phyloP scores from a whole-genome alignment of 306 rosid species.

The Vachellia pachyceras region DNA sequence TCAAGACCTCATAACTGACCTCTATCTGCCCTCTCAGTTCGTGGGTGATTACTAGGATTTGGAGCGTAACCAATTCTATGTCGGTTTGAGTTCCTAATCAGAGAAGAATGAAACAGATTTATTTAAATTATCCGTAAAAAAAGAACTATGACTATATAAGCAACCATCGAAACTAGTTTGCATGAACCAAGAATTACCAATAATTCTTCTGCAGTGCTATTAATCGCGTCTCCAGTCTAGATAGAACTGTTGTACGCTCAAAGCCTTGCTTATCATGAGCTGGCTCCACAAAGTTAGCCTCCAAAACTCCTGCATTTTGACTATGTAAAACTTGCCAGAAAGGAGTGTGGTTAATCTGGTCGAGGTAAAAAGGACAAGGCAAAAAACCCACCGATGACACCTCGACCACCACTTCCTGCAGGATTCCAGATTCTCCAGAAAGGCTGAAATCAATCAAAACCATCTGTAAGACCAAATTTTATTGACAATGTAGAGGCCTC shows the following conservation, averaged over 20 bases:
- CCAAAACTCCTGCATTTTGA: conserved; percentile 76
- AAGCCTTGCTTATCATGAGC: conserved; percentile 99
- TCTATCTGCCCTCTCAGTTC: conserved; percentile 42
- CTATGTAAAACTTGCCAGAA: conserved; percentile 20
- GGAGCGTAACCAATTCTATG: conserved; percentile 86
- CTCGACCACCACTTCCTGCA: conserved; percentile 96
- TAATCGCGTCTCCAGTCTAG: conserved; percentile 78
- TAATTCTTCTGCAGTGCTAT: conserved; percentile 87
- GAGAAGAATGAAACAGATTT: conserved; percentile 28
- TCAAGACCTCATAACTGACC: conserved; percentile 51
- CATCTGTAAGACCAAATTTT: conserved; percentile 38
- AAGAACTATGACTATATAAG: conserved; percentile 10
- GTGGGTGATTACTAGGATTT: conserved; percentile 43
- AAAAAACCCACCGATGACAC: conserved; percentile 82
- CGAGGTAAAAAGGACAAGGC: conserved; percentile 21
- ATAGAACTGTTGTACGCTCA: conserved; percentile 91
- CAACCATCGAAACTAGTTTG: background rate
- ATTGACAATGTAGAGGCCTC: background rate
- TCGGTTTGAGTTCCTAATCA: conserved; percentile 62
- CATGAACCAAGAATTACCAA: conserved; percentile 64
- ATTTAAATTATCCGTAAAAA: conserved; percentile 9
- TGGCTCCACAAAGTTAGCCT: conserved; percentile 99
- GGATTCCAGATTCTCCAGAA: conserved; percentile 99
- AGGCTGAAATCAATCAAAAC: conserved; percentile 68
- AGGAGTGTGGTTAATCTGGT: conserved; percentile 13